Base-by-base conservation (phyloP, 1,284 basidiomycete genomes). In the Ustilago tritici region DNA sequence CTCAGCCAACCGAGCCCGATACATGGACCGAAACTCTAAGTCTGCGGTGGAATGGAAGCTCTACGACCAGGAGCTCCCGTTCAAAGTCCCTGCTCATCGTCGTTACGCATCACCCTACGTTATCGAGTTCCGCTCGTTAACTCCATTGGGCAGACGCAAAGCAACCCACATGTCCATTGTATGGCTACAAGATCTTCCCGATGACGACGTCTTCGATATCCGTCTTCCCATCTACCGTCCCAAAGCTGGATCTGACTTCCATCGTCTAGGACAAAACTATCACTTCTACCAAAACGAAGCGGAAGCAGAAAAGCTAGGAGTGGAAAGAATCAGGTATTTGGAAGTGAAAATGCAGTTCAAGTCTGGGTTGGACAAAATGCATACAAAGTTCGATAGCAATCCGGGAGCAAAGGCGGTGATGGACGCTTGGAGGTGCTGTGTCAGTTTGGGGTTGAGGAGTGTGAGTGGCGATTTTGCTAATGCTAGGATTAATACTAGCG, bases 111-210 rank as follows among this genome's bases (percentile, higher is more conserved):
- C 79, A 31, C 73, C 78, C 7, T 76, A 70, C 49, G 61, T 81
- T 53, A 61, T 81, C 47, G 79, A 81, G 60, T 81, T 78, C 49
- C 61, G 77, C 14, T 40, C 61, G 5, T 52, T 65, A n/a, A 56
- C 40, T n/a, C 65, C 74, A n/a, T 46, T 78, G 1, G 74, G 79
- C 34, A 47, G 58, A 34, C 61, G 57, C 40, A 65, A 68, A 50
- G 58, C 69, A 9, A 50, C 68, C 1, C 70, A 72, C 46, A 70
- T 79, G 59, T 64, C 58, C 50, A 78, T 77, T 35, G 23, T 79
- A 35, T 81, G 79, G 79, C 56, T 77, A 56, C 76, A 79, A 59
- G 79, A 81, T 41, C n/a, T 81, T 15, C 35, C 60, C 2, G 79
- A 81, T 47, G 79, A 81, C 60, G 78, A 77, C n/a, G 50, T 70